These are phyloP conservation scores for Trichoderma hamatum DNA, from an alignment of 2,329 filamentous ascomycete species.

Conservation along the genomic window DNA sequence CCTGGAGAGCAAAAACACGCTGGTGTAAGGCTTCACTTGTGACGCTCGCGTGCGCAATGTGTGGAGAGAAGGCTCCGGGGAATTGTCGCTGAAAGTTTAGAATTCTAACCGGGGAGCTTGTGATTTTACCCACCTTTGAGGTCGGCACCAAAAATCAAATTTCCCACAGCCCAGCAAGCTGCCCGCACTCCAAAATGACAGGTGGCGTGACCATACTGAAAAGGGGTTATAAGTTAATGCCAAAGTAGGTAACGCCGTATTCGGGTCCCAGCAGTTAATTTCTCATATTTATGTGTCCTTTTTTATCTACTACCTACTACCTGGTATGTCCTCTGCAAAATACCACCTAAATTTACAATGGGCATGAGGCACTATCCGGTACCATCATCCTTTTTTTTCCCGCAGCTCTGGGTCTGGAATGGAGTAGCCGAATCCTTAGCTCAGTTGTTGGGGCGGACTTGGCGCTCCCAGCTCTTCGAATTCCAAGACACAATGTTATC, in stretches of 20 bases:
- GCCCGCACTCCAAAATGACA: slow-evolving; percentile 23
- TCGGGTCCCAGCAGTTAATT: slow-evolving; percentile 7
- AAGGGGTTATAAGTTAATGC: slow-evolving; percentile 22
- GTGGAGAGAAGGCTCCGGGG: slow-evolving; percentile 24
- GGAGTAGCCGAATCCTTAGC: slow-evolving; percentile 2
- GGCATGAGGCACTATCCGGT: neutral
- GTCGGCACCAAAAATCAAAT: slow-evolving; percentile 21
- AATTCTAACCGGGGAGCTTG: slow-evolving; percentile 22
- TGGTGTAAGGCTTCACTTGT: slow-evolving; percentile 2
- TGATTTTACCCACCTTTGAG: slow-evolving; percentile 24
- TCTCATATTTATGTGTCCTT: slow-evolving; percentile 5
- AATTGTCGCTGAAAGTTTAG: slow-evolving; percentile 22
- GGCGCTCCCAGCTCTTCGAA: neutral
- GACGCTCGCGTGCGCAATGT: slow-evolving; percentile 25
- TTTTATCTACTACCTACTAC: neutral
- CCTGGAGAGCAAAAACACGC: neutral
- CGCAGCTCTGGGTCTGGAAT: slow-evolving; percentile 10
- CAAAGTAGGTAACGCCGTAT: slow-evolving; percentile 24
- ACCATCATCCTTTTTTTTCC: neutral
- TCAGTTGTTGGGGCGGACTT: neutral
- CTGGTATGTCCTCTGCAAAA: too few species aligned
- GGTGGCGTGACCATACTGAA: slow-evolving; percentile 26
- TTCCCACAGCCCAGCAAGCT: slow-evolving; percentile 21
- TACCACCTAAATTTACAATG: neutral
- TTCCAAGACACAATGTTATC: neutral